phyloP scores from a whole-genome alignment of 78 protist species.

The Dictyostelium capitatum region DNA sequence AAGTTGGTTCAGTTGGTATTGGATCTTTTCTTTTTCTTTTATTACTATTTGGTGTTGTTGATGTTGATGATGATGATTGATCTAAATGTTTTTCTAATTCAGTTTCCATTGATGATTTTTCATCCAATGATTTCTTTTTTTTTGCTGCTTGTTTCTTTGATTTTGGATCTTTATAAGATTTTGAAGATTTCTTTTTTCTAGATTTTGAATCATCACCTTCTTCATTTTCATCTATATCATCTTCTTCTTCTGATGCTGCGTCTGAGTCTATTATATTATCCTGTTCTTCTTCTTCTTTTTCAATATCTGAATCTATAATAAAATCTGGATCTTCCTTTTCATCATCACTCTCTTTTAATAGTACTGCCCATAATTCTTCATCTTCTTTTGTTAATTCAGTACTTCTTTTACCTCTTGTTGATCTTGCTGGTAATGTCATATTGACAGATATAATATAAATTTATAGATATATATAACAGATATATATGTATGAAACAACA shows the following conservation, averaged over 20 bases:
- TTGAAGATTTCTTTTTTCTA: constrained; percentile 27
- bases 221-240: constrained; percentile 23
- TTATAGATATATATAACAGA: not conserved
- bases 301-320: not conserved
- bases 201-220: constrained; percentile 6
- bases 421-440: constrained; percentile 63
- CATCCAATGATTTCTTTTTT: not conserved
- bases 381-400: constrained; percentile 30
- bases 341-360: constrained; percentile 38
- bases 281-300: constrained; percentile 23
- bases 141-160: constrained; percentile 12
- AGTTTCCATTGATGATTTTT: constrained; percentile 11
- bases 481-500: too few species aligned
- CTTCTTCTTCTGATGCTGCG: not conserved
- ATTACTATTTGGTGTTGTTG: not conserved
- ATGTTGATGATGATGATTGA: not conserved
- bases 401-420: constrained; percentile 69
- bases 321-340: constrained; percentile 64
- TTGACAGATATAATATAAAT: too few species aligned
- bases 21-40: constrained; percentile 35
- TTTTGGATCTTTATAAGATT: constrained; percentile 58
- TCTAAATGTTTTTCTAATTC: constrained; percentile 18
- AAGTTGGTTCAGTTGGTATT: constrained; percentile 22
- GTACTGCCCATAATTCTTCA: constrained; percentile 32
- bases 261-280: constrained; percentile 14